Base-by-base conservation (phyloP, 345 rosid genomes). In the Citrus reticulata region DNA sequence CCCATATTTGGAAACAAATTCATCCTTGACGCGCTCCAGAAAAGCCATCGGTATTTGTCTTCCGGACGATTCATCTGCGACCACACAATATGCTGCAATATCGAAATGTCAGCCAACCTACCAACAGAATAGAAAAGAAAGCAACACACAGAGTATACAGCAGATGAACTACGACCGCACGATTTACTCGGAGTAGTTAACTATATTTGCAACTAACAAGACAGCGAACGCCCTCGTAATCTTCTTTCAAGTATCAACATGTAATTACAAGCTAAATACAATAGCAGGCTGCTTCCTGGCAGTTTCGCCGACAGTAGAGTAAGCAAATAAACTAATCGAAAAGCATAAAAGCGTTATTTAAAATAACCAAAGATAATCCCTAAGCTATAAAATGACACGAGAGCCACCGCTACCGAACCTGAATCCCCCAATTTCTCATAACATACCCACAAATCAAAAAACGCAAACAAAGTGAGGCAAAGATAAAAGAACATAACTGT, bases 61-160 rank as follows among this genome's bases (percentile, higher is more conserved):
- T 64, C 91, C 93, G 35, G 81, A 80, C 29, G 93, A 87, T 72
- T 91, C 93, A 68, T 79, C 89, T 5, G 93, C 95, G 55, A 88
- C 95, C 77, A 89, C 91, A 61, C 94, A 90, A 67, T 82, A 90
- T 62, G 88, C 94, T 90, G 92, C 86, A 81, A 40, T 14, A 77
- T 20, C 16, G 49, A 29, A 69, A 74, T 64, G 73, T 82, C 73
- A 82, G 81, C 67, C 73, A 82, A 69, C 69, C 61, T 17, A 77
- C 29, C 73, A 68, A 34, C 37, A 59, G 7, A 24, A 32, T 24
- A 29, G 76, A 37, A 59, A 37, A 37, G 49, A 57, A 57, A 35
- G 39, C 60, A 57, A 57, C 24, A 39, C 60, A 24, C 27, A 32
- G n/a, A 57, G 32, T 14, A 58, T 58, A 74, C 27, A 60, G 77